Evolutionary conservation across 1,284 basidiomycete species (phyloP), one percentile per base, ranked within the genome.

Genomic region (Heterobasidion parviporum): DNA sequence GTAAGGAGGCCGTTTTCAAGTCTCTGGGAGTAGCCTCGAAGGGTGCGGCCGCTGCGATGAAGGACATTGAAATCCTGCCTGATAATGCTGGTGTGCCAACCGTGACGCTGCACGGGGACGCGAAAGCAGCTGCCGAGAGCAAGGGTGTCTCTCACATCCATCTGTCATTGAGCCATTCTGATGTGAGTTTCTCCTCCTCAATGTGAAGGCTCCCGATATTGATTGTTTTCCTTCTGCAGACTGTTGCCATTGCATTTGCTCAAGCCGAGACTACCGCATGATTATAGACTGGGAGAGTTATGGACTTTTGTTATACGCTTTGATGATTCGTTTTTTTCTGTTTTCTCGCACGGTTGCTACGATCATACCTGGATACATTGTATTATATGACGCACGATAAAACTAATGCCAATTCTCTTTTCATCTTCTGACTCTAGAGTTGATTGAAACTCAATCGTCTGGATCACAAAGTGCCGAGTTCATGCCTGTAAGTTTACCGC

Each of bases 1-100:
- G 94, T 52, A 99, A 98, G 72, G 97, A 99, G 72, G 96, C 95
- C 10, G 90, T 95, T 54, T 98, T 99, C 86, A 99, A 99, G 76
- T 91, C 94, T n/a, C 81, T 99, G 14, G 90, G 92, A 36, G 88
- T 95, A 45, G 76, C 85, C 18, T 94, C 92, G 6, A 91, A 94
- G 72, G 97, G 97, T 46, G 93, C 94, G 6, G 92, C 83, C 14
- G 94, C 96, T 15, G 78, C 89, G 32, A 88, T 99, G 88, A 93
- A 91, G 73, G 95, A 98, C 61, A 98, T 99, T 62, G 97, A 98
- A 73, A 96, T 99, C 63, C 75, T 96, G 59, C 85, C 90, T 46
- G 82, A 83, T 65, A 76, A 76, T 54, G 74, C 74, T 32, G 87
- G 87, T 49, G 87, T 77, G 15, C 92, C 92, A 7, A 76, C 77